Base-by-base conservation (phyloP, 1,284 basidiomycete species). In the Fomitopsis schrenkii region DNA sequence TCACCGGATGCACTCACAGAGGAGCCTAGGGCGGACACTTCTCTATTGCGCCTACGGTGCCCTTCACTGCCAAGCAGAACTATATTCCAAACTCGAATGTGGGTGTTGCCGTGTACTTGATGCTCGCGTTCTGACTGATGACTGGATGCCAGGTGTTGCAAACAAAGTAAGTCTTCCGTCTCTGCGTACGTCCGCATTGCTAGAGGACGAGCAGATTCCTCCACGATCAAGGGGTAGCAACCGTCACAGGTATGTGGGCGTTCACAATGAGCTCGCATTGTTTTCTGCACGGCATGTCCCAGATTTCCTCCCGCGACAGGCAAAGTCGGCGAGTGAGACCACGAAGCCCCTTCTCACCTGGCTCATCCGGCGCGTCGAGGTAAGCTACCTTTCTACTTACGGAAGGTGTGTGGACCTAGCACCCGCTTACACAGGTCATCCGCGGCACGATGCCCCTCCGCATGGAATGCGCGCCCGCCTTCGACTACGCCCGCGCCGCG, bases 401-500 rank as follows among this genome's bases (percentile, higher is more conserved):
- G 38, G 38, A 38, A 44, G 5, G 42, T n/a, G 38, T 35, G 55
- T 36, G 59, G n/a, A n/a, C n/a, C n/a, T n/a, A n/a, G 4, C 28
- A 48, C 8, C 45, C 30, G 38, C 42, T 55, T 22, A 36, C 26
- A 55, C 8, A 86, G 84, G 85, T 90, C 62, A 86, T 96, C 65
- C 87, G 94, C 19, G 94, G 95, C 1, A 79, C 71, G 2, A 78
- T 95, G 36, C 86, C 90, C 0, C 79, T 95, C 60, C 81, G 84
- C 59, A 82, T 96, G 74, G 91, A 96, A 76, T 95, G 93, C 69
- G 93, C 93, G 0, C 95, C 95, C 0, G 95, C 94, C 0, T 97
- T 97, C 83, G 90, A 97, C 75, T 97, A 97, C 69, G 94, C 93
- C 1, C 83, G 88, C 14, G 83, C 87, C 59, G 62, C 79, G 3